A percentile compares a stretch with the other conserved stretches of the same genome.
Evolutionary conservation across 2,329 filamentous ascomycete species (phyloP).

Genomic region (Fusarium tricinctum): DNA sequence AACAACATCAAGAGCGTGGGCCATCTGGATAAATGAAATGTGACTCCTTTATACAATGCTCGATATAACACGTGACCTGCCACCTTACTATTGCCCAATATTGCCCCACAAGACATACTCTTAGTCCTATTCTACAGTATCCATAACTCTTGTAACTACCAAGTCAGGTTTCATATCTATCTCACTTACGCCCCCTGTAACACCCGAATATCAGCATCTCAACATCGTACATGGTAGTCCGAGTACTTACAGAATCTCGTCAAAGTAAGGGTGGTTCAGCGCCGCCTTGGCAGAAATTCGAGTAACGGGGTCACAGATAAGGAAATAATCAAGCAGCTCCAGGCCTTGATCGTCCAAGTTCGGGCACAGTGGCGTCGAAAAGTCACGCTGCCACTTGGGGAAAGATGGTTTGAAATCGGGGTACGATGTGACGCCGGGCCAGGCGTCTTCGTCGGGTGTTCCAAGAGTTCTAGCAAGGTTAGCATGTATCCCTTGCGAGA

Average conservation of each 20-base stretch:
- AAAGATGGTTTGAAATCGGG: conserved; percentile 94
- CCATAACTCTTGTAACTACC: not conserved
- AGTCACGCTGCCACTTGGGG: conserved; percentile 87
- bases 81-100: not conserved
- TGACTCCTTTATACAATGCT: not conserved
- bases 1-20: conserved; percentile 54
- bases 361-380: conserved; percentile 74
- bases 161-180: not conserved
- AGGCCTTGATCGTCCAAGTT: conserved; percentile 81
- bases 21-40: conserved; percentile 10
- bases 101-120: not conserved
- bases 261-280: conserved; percentile 86
- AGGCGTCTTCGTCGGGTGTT: conserved; percentile 84
- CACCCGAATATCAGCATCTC: not conserved
- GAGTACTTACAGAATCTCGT: conserved; percentile 49
- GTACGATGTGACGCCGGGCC: conserved; percentile 93
- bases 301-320: conserved; percentile 88
- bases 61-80: not conserved
- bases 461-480: conserved; percentile 73
- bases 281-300: conserved; percentile 92
- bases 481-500: not conserved
- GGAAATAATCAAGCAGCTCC: conserved; percentile 76
- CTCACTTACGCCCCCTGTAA: conserved; percentile 12
- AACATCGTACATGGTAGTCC: accelerated
- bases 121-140: conserved; percentile 5